Conservation (phyloP, 805 yeast genomes). For the Candida insectalens region DNA sequence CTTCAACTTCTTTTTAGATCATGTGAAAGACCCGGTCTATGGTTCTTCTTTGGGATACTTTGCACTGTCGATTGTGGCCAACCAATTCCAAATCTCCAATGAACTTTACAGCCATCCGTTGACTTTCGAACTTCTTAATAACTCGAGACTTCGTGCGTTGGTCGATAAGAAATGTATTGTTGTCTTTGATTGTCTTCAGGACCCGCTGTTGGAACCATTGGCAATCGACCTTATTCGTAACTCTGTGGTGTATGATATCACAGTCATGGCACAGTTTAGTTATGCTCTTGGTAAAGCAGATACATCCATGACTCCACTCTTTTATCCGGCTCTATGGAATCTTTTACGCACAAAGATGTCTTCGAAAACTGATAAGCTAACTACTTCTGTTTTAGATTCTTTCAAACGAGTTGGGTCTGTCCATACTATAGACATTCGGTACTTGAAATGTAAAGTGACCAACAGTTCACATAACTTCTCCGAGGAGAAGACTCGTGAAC, state of each 20-base stretch:
- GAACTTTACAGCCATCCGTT: constrained; percentile 16
- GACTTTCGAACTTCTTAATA: constrained; percentile 28
- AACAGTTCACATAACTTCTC: constrained; percentile 1
- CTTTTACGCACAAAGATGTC: constrained; percentile 15
- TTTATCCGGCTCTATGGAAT: constrained; percentile 16
- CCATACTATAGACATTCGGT: constrained; percentile 13
- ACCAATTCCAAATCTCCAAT: constrained; percentile 10
- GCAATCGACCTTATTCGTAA: constrained; percentile 13
- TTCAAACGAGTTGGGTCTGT: constrained; percentile 11
- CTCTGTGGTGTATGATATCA: constrained; percentile 17
- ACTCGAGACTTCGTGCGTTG: constrained; percentile 38
- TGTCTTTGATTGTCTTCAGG: constrained; percentile 16
- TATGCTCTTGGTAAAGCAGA: constrained; percentile 9
- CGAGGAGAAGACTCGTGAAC: constrained; percentile 12
- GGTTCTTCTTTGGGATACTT: constrained; percentile 17
- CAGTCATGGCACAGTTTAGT: constrained; percentile 15
- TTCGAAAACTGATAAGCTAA: constrained; percentile 10
- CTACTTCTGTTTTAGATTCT: constrained; percentile 10
- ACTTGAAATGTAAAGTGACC: constrained; percentile 6
- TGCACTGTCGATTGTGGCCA: constrained; percentile 15
- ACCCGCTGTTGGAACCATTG: constrained; percentile 5
- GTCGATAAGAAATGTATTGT: constrained; percentile 33
- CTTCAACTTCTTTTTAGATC: constrained; percentile 36
- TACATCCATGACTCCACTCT: constrained; percentile 10
- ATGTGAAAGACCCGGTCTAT: constrained; percentile 11